Conservation (phyloP, 345 rosid species). For the Eucalyptus polybractea region DNA sequence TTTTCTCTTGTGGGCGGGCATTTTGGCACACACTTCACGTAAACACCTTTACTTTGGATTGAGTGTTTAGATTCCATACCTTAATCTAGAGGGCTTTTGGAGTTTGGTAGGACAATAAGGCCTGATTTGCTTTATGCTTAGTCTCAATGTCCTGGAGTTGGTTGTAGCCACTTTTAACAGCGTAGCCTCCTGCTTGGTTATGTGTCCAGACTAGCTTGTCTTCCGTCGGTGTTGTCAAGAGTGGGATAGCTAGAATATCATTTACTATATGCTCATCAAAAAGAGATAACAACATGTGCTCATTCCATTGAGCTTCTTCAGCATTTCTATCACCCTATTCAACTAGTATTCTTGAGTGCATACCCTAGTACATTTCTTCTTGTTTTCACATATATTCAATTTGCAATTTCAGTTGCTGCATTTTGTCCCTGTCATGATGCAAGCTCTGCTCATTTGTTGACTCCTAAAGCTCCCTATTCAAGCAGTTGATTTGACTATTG, state of each 20-base stretch:
- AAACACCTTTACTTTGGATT: neutral
- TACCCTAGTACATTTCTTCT: fast-evolving
- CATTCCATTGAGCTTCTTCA: neutral
- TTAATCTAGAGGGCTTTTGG: neutral
- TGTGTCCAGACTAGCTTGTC: fast-evolving
- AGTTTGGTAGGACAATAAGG: neutral
- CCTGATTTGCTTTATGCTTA: neutral
- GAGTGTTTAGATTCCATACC: neutral
- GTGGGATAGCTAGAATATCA: neutral
- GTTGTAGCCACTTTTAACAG: neutral
- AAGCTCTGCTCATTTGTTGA: neutral
- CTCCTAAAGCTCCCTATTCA: no score
- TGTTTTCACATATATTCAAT: neutral
- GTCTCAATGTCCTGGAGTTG: neutral
- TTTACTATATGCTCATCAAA: neutral
- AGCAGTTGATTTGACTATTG: no score
- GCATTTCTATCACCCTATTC: neutral
- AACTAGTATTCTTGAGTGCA: neutral
- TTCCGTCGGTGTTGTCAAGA: fast-evolving
- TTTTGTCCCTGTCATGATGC: neutral
- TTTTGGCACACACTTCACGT: fast-evolving
- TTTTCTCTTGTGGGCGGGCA: no score
- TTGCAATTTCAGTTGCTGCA: neutral
- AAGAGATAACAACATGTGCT: neutral
- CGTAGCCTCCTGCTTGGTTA: fast-evolving